Conservation (phyloP, 805 yeast genomes). For the Metschnikowia hibisci region DNA sequence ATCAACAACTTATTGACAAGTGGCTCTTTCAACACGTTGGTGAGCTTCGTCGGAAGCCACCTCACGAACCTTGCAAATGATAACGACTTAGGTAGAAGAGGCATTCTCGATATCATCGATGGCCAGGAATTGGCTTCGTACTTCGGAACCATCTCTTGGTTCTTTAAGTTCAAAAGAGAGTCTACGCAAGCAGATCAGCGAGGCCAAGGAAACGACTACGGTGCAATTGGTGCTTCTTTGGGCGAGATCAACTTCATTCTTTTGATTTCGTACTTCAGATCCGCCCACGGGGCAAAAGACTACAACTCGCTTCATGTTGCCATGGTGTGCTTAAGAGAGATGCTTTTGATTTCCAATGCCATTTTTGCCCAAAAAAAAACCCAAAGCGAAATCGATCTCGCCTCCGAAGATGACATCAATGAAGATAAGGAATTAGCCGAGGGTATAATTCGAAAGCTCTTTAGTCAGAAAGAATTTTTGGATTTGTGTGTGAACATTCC, state of each 20-base stretch:
- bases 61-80: constrained; percentile 17
- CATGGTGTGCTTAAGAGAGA: constrained; percentile 61
- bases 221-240: constrained; percentile 51
- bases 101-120: constrained; percentile 30
- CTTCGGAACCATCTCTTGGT: constrained; percentile 68
- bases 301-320: constrained; percentile 68
- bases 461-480: constrained; percentile 59
- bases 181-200: constrained; percentile 8
- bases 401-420: constrained; percentile 38
- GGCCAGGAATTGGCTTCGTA: constrained; percentile 42
- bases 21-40: constrained; percentile 68
- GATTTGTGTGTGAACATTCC: constrained; percentile 58
- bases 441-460: constrained; percentile 63
- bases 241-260: constrained; percentile 59
- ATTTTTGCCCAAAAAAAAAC: constrained; percentile 32
- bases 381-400: constrained; percentile 12
- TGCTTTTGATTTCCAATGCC: constrained; percentile 47
- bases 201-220: constrained; percentile 25
- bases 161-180: constrained; percentile 59
- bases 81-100: constrained; percentile 15
- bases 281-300: constrained; percentile 39
- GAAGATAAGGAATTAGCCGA: constrained; percentile 48
- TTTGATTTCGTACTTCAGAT: constrained; percentile 44
- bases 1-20: constrained; percentile 55
- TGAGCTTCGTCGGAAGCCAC: constrained; percentile 45